Evolutionary conservation across 352 stramenopile genomes (phyloP).

Genomic region (Pythium scleroteichum): DNA sequence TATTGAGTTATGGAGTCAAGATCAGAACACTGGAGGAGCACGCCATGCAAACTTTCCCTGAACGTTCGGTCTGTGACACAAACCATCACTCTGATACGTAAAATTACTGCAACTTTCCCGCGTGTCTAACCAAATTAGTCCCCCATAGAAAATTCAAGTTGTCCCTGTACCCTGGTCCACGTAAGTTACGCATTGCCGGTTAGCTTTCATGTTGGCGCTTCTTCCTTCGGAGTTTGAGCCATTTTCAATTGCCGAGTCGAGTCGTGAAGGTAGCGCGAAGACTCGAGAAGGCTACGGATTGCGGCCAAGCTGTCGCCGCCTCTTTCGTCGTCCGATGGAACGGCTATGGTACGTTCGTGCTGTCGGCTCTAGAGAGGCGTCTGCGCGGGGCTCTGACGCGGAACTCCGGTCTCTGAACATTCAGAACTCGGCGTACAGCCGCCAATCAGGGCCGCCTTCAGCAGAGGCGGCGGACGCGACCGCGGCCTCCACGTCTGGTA

Average conservation of each 20-base stretch:
- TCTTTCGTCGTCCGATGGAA: constrained; percentile 29
- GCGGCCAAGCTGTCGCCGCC: constrained; percentile 30
- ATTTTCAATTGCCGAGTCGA: constrained; percentile 14
- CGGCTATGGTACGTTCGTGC: constrained; percentile 26
- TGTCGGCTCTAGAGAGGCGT: background rate
- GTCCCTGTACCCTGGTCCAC: constrained; percentile 2
- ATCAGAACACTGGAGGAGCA: constrained; percentile 1
- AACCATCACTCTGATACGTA: constrained; percentile 4
- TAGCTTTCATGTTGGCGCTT: constrained; percentile 17
- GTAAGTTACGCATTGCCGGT: constrained; percentile 19
- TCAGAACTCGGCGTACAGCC: constrained; percentile 24
- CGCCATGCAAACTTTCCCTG: constrained; percentile 33
- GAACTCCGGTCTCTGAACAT: background rate
- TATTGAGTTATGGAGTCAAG: background rate
- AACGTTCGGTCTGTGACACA: constrained; percentile 36
- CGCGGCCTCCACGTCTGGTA: constrained; percentile 7
- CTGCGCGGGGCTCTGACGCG: constrained; percentile 7
- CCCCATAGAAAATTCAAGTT: constrained; percentile 17
- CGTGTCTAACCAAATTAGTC: background rate
- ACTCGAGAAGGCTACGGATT: background rate
- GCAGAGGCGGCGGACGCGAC: background rate
- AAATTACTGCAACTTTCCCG: constrained; percentile 17
- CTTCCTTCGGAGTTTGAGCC: constrained; percentile 10
- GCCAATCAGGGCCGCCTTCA: constrained; percentile 7
- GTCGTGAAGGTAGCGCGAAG: constrained; percentile 6